phyloP scores from a whole-genome alignment of 2,329 filamentous ascomycete genomes.

The Didymella lethalis region DNA sequence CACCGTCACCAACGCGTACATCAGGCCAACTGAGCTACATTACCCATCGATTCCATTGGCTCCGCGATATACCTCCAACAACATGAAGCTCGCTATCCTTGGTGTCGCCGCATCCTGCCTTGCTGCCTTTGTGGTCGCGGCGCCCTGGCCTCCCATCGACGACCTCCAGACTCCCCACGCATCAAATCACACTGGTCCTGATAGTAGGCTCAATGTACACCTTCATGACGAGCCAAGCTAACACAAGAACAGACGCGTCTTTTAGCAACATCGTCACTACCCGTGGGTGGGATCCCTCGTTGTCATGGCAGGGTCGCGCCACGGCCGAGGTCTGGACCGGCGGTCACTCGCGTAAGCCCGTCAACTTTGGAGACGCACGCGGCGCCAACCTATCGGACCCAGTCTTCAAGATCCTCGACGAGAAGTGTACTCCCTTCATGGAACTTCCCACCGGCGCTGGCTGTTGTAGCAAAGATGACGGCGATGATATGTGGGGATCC shows the following conservation, averaged over 20 bases:
- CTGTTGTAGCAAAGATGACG: not conserved
- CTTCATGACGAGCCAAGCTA: not conserved
- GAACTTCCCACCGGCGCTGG: not conserved
- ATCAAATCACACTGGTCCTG: not conserved
- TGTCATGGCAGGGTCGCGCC: not conserved
- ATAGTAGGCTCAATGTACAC: not conserved
- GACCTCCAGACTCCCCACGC: not conserved
- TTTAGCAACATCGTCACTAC: not conserved
- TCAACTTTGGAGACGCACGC: constrained; percentile 10
- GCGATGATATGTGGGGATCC: not conserved
- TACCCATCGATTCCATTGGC: too few species aligned
- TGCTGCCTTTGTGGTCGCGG: not conserved
- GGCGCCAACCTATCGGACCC: constrained; percentile 1
- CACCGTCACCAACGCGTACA: too few species aligned
- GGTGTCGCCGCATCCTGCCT: not conserved
- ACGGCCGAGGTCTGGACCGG: constrained; percentile 9
- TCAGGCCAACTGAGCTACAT: too few species aligned
- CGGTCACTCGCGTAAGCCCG: not conserved
- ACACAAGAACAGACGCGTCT: not conserved
- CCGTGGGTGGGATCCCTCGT: not conserved
- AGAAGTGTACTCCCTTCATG: not conserved
- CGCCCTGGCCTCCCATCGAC: not conserved
- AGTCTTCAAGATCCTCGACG: not conserved
- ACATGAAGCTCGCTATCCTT: not conserved
- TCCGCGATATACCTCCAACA: not conserved